These are phyloP conservation scores for Madurella mycetomatis DNA, from an alignment of 2,329 filamentous ascomycete genomes.

Conservation along the genomic window DNA sequence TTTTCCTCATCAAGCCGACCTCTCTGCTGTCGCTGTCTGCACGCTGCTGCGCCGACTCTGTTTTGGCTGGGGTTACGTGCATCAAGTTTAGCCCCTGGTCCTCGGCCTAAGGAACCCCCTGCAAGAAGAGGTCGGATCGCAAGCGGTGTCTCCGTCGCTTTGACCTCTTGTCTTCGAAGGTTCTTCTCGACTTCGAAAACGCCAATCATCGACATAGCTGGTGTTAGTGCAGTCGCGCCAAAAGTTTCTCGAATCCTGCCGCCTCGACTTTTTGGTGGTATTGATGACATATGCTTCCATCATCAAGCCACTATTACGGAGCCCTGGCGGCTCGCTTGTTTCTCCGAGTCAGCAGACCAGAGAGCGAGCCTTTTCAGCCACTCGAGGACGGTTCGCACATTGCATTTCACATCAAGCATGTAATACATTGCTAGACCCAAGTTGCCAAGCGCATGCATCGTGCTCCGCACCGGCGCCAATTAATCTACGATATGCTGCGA, in stretches of 20 bases:
- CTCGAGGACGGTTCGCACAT: not conserved
- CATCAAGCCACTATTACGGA: conserved; percentile 16
- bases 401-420: too few species aligned
- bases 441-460: conserved; percentile 11
- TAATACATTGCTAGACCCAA: not conserved
- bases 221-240: not conserved
- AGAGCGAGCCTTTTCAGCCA: not conserved
- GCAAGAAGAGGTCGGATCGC: not conserved
- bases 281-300: conserved; percentile 21
- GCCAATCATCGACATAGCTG: conserved; percentile 20
- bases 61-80: conserved; percentile 7
- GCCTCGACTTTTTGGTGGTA: conserved; percentile 1
- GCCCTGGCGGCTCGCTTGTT: not conserved
- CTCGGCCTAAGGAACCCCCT: conserved; percentile 2
- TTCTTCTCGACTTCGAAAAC: conserved; percentile 26
- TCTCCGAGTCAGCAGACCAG: conserved; percentile 5
- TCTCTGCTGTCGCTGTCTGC: too few species aligned
- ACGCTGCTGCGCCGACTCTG: not conserved
- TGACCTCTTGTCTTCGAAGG: conserved; percentile 26
- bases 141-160: conserved; percentile 20
- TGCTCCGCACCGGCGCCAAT: conserved; percentile 13
- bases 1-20: too few species aligned
- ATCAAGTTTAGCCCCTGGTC: conserved; percentile 13
- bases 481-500: conserved; percentile 15
- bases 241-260: conserved; percentile 10